A percentile compares a stretch with the other conserved stretches of the same genome.
Evolutionary conservation across 106 monocot genomes (phyloP).

Genomic region (Dactylorhiza incarnata): DNA sequence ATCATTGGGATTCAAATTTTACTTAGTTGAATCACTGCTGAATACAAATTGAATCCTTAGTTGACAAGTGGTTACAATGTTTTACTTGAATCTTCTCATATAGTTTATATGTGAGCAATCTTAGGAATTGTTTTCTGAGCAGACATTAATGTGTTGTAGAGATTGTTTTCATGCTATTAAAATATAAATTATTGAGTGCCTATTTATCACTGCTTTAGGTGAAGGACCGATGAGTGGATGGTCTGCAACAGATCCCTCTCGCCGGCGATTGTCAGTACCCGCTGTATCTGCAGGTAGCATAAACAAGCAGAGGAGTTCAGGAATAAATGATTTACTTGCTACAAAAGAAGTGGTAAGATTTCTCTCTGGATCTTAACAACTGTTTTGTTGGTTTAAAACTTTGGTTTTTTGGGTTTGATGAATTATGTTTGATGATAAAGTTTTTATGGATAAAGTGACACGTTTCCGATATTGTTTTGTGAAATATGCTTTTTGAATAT

Average conservation of each 20-base stretch:
- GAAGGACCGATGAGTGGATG: constrained; percentile 4
- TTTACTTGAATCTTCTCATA: neutral
- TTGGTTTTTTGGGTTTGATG: neutral
- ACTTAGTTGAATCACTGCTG: too few species aligned
- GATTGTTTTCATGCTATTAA: neutral
- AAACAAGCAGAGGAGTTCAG: constrained; percentile 45
- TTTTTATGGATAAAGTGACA: too few species aligned
- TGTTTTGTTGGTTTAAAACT: neutral
- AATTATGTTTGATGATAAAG: too few species aligned
- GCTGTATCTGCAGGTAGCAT: constrained; percentile 23
- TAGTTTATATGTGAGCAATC: neutral
- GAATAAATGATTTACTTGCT: constrained; percentile 25
- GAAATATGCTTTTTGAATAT: too few species aligned
- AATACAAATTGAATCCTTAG: too few species aligned
- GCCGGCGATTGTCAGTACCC: constrained; percentile 28
- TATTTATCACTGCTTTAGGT: neutral
- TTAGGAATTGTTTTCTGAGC: neutral
- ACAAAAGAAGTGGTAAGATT: constrained; percentile 40
- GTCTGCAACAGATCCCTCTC: constrained; percentile 37
- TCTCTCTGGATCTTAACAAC: neutral
- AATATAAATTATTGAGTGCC: neutral
- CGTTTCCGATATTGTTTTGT: too few species aligned
- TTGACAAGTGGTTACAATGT: too few species aligned
- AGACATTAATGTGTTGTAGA: neutral
- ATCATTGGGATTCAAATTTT: too few species aligned